A percentile compares a stretch with the other conserved stretches of the same genome.
phyloP scores from a whole-genome alignment of 1,284 basidiomycete species.

The Tilletia walkeri region DNA sequence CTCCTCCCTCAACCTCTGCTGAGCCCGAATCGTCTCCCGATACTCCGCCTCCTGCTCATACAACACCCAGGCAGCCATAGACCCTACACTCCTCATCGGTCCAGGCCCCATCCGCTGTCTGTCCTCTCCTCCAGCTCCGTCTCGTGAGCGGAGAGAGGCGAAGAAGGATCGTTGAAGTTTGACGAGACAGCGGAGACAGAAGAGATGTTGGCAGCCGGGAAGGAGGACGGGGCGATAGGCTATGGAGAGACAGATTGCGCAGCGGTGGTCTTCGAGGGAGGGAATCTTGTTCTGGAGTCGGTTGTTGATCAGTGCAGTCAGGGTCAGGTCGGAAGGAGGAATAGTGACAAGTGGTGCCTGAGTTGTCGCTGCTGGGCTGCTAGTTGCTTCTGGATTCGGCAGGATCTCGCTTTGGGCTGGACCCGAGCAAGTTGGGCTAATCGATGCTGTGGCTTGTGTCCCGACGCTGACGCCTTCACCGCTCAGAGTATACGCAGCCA shows the following conservation, averaged over 20 bases:
- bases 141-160: neutral
- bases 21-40: neutral
- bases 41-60: neutral
- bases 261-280: neutral
- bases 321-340: neutral
- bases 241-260: constrained; percentile 1
- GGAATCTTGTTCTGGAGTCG: neutral
- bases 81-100: neutral
- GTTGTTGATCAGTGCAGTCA: neutral
- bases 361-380: neutral
- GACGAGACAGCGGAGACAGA: constrained; percentile 7
- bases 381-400: neutral
- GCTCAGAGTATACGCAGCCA: neutral
- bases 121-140: neutral
- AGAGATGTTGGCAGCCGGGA: neutral
- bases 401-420: neutral
- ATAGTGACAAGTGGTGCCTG: neutral
- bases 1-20: neutral
- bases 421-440: no score
- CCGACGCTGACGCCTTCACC: neutral
- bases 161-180: neutral
- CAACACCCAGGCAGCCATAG: neutral
- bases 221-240: constrained; percentile 5
- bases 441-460: neutral
- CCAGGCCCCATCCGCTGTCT: neutral